Percentiles rank a stretch among this genome's conserved stretches.
Conservation (phyloP, 495 filamentous ascomycete genomes). For the Penicillium lagena region DNA sequence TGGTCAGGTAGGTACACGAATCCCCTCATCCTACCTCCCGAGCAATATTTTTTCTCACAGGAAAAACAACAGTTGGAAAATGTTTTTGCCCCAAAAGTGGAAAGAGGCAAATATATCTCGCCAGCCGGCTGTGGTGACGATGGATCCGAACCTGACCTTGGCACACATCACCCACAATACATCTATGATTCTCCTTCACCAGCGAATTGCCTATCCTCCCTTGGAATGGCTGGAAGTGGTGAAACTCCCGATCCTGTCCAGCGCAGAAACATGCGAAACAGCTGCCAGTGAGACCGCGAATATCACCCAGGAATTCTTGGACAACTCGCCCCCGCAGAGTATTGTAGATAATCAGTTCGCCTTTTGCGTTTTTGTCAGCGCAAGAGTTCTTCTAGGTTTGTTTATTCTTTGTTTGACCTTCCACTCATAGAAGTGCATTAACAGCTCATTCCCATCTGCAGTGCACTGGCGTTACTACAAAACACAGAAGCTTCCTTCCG, state of each 20-base stretch:
- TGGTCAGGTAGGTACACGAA: constrained; percentile 23
- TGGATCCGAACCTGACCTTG: constrained; percentile 40
- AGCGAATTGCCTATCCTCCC: constrained; percentile 36
- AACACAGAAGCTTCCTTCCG: constrained; percentile 18
- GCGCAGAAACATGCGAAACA: constrained; percentile 34
- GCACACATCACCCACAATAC: constrained; percentile 43
- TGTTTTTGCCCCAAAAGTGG: constrained; percentile 34
- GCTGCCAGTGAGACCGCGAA: constrained; percentile 33
- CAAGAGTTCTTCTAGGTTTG: constrained; percentile 24
- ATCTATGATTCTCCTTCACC: constrained; percentile 38
- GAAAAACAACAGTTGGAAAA: constrained; percentile 25
- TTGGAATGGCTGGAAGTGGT: constrained; percentile 23
- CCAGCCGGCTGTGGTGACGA: constrained; percentile 18
- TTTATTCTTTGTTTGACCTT: too few species aligned
- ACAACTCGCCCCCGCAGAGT: constrained; percentile 13
- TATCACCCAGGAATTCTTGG: constrained; percentile 31
- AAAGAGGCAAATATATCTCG: constrained; percentile 29
- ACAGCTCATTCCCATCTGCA: background rate
- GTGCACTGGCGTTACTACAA: constrained; percentile 9
- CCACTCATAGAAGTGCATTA: too few species aligned
- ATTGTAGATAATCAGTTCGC: constrained; percentile 27
- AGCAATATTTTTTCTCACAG: background rate
- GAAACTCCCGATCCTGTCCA: constrained; percentile 28
- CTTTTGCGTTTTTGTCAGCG: constrained; percentile 34
- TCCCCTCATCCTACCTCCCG: background rate